A percentile compares a stretch with the other conserved stretches of the same genome.
Evolutionary conservation across 148 eudicot genomes (phyloP).

Genomic region (Camellia lanceoleosa): DNA sequence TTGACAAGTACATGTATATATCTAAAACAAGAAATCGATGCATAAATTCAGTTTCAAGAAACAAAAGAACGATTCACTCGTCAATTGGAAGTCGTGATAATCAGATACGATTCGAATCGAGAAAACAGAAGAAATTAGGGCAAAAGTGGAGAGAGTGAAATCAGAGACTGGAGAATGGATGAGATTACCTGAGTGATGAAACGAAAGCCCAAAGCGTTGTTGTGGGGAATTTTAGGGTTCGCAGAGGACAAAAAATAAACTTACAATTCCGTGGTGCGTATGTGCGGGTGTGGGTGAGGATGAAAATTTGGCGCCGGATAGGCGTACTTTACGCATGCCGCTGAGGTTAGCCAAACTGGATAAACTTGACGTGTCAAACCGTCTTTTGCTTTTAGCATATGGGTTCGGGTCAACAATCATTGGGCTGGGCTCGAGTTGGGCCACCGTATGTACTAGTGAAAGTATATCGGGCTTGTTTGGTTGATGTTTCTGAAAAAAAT

Average conservation of each 20-base stretch:
- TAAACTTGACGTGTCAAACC: background rate
- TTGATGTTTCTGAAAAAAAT: no score
- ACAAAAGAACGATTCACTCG: background rate
- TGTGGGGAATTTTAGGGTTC: conserved; percentile 9
- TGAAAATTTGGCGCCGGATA: background rate
- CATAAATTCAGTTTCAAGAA: background rate
- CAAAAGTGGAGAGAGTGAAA: background rate
- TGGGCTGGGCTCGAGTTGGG: no score
- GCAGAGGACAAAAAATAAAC: background rate
- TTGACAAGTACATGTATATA: background rate
- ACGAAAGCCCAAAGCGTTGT: background rate
- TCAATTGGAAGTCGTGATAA: background rate
- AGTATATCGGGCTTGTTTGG: no score
- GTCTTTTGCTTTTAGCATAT: background rate
- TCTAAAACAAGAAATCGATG: background rate
- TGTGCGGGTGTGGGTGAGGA: background rate
- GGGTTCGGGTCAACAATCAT: no score
- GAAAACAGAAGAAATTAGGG: conserved; percentile 7
- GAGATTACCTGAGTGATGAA: conserved; percentile 2
- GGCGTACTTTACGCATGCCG: background rate
- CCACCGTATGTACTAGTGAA: no score
- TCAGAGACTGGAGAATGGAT: background rate
- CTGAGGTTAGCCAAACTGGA: background rate
- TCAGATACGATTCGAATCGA: background rate
- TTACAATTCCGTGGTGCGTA: background rate